A percentile compares a stretch with the other conserved stretches of the same genome.
Evolutionary conservation across 495 filamentous ascomycete genomes (phyloP).

Genomic region (Massariosphaeria phaeospora): DNA sequence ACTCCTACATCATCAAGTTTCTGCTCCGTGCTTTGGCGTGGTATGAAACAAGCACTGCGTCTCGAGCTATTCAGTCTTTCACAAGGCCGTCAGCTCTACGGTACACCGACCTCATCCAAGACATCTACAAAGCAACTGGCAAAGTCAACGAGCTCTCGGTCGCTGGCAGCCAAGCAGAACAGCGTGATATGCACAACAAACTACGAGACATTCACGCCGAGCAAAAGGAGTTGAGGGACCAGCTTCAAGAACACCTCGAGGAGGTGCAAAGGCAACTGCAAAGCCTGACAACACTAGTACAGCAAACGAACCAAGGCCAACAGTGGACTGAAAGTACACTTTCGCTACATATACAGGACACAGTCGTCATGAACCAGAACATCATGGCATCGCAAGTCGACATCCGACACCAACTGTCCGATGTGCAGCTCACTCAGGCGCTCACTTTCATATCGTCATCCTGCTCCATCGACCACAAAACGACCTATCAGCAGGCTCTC

Average conservation of each 20-base stretch:
- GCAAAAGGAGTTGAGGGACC: neutral
- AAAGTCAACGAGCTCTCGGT: slow-evolving; percentile 6
- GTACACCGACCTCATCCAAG: slow-evolving; percentile 6
- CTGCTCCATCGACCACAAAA: neutral
- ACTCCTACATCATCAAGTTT: slow-evolving; percentile 16
- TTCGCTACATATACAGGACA: neutral
- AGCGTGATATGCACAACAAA: slow-evolving; percentile 9
- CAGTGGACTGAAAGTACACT: neutral
- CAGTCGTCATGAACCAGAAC: slow-evolving; percentile 2
- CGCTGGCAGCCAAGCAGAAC: slow-evolving; percentile 12
- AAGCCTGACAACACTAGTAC: neutral
- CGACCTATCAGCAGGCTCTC: neutral
- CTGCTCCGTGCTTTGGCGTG: slow-evolving; percentile 5
- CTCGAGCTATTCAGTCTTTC: slow-evolving; percentile 9
- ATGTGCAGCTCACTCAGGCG: neutral
- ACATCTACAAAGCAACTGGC: neutral
- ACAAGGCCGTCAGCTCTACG: slow-evolving; percentile 7
- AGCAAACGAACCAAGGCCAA: neutral
- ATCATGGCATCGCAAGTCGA: neutral
- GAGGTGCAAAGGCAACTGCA: neutral
- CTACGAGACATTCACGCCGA: neutral
- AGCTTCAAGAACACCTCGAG: neutral
- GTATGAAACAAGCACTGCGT: slow-evolving; percentile 2
- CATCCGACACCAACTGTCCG: neutral
- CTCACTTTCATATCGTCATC: neutral